phyloP scores from a whole-genome alignment of 768 basidiomycete species.

The Amanita rimosa region DNA sequence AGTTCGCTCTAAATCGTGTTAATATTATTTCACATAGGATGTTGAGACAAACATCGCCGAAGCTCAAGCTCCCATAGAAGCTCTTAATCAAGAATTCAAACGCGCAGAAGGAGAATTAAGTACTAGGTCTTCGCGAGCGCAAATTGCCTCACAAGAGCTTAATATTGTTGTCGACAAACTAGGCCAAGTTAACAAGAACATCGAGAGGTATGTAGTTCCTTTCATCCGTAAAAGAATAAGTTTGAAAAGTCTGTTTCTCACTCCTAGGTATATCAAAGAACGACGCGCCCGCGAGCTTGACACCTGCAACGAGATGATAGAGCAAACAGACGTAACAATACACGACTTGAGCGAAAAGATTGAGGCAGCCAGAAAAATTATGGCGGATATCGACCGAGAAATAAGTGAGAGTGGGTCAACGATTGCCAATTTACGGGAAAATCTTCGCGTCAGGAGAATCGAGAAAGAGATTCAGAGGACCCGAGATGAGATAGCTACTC shows the following conservation, averaged over 20 bases:
- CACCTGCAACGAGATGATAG: constrained; percentile 47
- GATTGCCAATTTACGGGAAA: constrained; percentile 68
- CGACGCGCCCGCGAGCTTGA: constrained; percentile 49
- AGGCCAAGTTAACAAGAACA: constrained; percentile 41
- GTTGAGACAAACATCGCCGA: constrained; percentile 49
- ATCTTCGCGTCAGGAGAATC: constrained; percentile 66
- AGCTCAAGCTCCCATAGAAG: constrained; percentile 53
- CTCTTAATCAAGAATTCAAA: constrained; percentile 45
- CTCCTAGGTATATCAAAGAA: constrained; percentile 61
- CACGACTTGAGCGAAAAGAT: constrained; percentile 24
- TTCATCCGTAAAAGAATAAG: constrained; percentile 7
- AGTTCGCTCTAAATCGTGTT: neutral
- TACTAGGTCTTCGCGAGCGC: constrained; percentile 37
- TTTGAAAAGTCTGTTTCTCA: neutral
- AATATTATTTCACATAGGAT: constrained; percentile 30
- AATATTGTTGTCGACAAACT: constrained; percentile 55
- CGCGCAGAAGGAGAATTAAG: constrained; percentile 38
- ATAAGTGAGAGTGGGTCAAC: constrained; percentile 66
- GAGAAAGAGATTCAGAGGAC: constrained; percentile 53
- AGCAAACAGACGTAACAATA: constrained; percentile 26
- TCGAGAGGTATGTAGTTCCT: constrained; percentile 41
- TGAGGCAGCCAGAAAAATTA: constrained; percentile 26
- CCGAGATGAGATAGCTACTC: constrained; percentile 58
- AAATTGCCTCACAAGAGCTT: constrained; percentile 48
- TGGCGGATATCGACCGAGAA: constrained; percentile 62